Base-by-base conservation (phyloP, 108 stramenopile genomes). In the Skeletonema potamos region DNA sequence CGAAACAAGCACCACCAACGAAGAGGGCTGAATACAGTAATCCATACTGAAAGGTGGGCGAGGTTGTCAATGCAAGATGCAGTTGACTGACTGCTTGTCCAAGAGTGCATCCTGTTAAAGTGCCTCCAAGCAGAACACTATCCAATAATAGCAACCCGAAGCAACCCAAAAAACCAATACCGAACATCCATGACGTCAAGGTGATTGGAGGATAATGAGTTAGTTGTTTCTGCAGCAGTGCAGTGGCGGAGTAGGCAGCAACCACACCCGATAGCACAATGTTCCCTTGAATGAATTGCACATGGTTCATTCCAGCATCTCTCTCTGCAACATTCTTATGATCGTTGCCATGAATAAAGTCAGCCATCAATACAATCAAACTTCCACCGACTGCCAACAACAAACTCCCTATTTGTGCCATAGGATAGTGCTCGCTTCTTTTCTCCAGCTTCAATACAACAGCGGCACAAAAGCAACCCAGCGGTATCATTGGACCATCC, bases 401-500 rank as follows among this genome's bases (percentile, higher is more conserved):
- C 18, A 78, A 46, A 67, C 72, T 78, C 0, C 27, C 57, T 12
- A 78, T 33, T 33, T 73, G 77, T 11, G 29, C 22, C 1, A 72
- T 15, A 4, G 72, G 77, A 27, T 58, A 58, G 11, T 18, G 10
- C 18, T 28, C 18, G 22, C 67, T 76, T 61, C 46, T n/a, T 39
- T 78, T 72, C 51, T 78, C 77, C 15, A 67, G 12, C 6, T 72
- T 72, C 30, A 72, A 58, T n/a, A 36, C 6, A 36, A 78, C 66
- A 3, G 72, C 64, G 26, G 58, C 62, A 29, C 51, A 72, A 36
- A 78, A 78, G 18, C 64, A 65, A 12, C 71, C 72, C 9, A 78
- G 26, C 27, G 77, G 77, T 32, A 78, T 72, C 71, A 78, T 60
- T 12, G 77, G 77, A 17, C 77, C 77, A 67, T 78, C 77, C 77